These are phyloP conservation scores for Yarrowia galli DNA, from an alignment of 1,139 yeast genomes.

Conservation along the genomic window DNA sequence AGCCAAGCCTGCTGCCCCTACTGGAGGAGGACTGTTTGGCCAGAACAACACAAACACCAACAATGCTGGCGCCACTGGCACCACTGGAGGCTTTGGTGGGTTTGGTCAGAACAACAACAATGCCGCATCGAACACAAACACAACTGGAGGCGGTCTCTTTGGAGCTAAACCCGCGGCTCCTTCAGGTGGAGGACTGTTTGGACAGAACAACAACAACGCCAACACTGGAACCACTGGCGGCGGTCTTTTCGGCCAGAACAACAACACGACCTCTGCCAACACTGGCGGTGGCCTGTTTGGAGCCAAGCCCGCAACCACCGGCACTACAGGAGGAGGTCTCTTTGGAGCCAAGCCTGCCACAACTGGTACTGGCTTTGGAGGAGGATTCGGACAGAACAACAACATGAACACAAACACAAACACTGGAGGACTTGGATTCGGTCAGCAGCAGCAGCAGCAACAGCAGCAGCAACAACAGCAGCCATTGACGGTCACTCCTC, in stretches of 20 bases:
- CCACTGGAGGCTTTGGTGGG: background rate
- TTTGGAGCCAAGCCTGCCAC: constrained; percentile 45
- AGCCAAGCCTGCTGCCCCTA: constrained; percentile 8
- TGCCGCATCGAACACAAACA: constrained; percentile 42
- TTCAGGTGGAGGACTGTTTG: constrained; percentile 38
- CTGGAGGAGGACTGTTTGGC: constrained; percentile 6
- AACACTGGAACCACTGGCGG: constrained; percentile 33
- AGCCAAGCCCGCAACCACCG: constrained; percentile 30
- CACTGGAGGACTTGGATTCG: constrained; percentile 22
- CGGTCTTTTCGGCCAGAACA: constrained; percentile 37
- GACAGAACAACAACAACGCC: constrained; percentile 16
- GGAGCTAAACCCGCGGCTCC: constrained; percentile 45
- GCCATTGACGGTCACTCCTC: constrained; percentile 66
- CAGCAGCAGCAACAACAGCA: constrained; percentile 54
- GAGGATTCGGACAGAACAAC: constrained; percentile 39
- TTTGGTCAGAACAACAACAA: constrained; percentile 22
- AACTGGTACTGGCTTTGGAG: constrained; percentile 45
- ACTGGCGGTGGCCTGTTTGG: constrained; percentile 24
- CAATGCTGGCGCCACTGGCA: constrained; percentile 1
- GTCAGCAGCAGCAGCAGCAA: constrained; percentile 47
- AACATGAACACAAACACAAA: constrained; percentile 38
- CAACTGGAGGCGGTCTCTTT: constrained; percentile 48
- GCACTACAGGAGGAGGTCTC: constrained; percentile 43
- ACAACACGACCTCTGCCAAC: constrained; percentile 23
- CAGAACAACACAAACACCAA: constrained; percentile 7